phyloP scores from a whole-genome alignment of 1,139 yeast species.

The Kodamaea ohmeri region DNA sequence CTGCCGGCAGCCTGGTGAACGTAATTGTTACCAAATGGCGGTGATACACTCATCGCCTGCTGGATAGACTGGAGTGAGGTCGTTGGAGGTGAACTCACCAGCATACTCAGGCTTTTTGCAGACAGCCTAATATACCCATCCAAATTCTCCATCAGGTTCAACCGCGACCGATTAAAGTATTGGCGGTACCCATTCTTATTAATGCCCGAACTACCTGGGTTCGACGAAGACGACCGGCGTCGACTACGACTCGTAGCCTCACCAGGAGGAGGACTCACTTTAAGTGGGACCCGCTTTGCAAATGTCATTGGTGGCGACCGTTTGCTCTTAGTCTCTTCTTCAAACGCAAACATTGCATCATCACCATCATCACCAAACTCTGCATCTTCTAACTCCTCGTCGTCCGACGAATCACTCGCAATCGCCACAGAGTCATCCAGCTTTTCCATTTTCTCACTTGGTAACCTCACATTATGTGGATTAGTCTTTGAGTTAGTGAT shows the following conservation, averaged over 20 bases:
- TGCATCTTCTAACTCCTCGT: constrained; percentile 23
- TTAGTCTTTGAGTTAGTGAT: constrained; percentile 49
- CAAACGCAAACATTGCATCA: constrained; percentile 43
- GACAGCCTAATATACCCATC: constrained; percentile 44
- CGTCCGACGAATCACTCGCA: constrained; percentile 35
- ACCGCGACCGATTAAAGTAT: constrained; percentile 39
- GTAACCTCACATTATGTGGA: constrained; percentile 46
- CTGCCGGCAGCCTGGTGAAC: constrained; percentile 19
- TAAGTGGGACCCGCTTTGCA: constrained; percentile 46
- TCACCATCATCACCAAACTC: constrained; percentile 22
- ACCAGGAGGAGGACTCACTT: constrained; percentile 41
- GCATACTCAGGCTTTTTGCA: constrained; percentile 37
- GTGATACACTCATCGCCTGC: constrained; percentile 21
- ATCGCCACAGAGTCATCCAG: constrained; percentile 25
- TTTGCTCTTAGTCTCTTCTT: constrained; percentile 31
- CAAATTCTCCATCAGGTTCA: constrained; percentile 44
- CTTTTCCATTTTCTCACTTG: constrained; percentile 27
- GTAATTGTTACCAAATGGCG: constrained; percentile 25
- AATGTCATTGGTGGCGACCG: constrained; percentile 41
- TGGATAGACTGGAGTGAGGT: constrained; percentile 8
- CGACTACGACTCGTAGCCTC: constrained; percentile 16
- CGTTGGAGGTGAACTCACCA: constrained; percentile 37
- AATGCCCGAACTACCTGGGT: constrained; percentile 13
- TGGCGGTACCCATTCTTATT: constrained; percentile 23
- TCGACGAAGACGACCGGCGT: constrained; percentile 29